Conservation (phyloP, 306 rosid genomes). For the Fagus sylvatica region DNA sequence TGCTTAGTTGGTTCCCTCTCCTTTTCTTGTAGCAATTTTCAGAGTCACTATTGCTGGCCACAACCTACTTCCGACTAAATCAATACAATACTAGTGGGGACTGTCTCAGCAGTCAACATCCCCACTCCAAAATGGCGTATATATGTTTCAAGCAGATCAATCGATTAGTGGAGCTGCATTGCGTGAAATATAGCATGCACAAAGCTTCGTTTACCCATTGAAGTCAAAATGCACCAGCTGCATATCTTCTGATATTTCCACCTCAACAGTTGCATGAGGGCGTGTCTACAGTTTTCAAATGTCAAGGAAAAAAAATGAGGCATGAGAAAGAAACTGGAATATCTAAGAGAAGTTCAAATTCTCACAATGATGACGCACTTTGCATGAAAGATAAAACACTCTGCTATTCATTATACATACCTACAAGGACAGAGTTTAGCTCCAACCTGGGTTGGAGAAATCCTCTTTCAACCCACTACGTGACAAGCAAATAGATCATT, state of each 20-base stretch:
- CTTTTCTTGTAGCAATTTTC: too few species aligned
- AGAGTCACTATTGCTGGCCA: too few species aligned
- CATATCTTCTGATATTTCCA: too few species aligned
- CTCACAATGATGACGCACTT: not conserved
- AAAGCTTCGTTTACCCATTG: constrained; percentile 31
- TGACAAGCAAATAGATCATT: too few species aligned
- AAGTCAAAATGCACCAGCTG: too few species aligned
- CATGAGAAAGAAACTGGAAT: constrained; percentile 5
- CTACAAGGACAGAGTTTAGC: too few species aligned
- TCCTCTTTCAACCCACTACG: too few species aligned
- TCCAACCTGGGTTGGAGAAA: too few species aligned
- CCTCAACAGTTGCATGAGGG: too few species aligned
- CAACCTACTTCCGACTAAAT: too few species aligned
- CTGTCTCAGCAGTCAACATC: not conserved
- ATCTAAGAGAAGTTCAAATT: not conserved
- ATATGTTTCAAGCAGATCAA: not conserved
- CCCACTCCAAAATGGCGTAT: not conserved
- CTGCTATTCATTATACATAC: not conserved
- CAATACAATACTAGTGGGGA: too few species aligned
- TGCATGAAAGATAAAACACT: not conserved
- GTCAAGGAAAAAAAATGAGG: constrained; percentile 17
- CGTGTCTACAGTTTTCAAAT: constrained; percentile 24
- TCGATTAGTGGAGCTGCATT: not conserved
- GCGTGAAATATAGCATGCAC: constrained; percentile 1
- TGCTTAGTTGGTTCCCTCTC: not conserved